Percentiles rank a stretch among this genome's conserved stretches.
phyloP scores from a whole-genome alignment of 78 protist species.

The Paulinella micropora region DNA sequence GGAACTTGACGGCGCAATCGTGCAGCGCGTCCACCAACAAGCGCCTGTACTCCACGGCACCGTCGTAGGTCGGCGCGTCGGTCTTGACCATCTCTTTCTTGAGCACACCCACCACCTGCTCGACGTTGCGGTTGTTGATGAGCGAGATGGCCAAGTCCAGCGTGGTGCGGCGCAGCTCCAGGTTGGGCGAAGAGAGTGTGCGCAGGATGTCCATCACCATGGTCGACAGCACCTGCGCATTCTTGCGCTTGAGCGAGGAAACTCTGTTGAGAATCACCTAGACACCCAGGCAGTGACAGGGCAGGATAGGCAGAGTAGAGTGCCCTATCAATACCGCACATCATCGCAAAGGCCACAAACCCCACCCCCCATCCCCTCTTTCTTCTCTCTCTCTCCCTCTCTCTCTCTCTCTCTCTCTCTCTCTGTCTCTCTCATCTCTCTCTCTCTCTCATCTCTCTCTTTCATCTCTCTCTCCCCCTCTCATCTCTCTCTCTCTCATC shows the following conservation, averaged over 20 bases:
- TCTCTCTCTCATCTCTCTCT: no score
- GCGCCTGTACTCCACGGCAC: constrained; percentile 51
- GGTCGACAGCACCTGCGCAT: neutral
- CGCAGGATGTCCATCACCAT: constrained; percentile 78
- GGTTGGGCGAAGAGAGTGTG: constrained; percentile 60
- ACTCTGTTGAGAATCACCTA: neutral
- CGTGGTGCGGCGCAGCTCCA: constrained; percentile 65
- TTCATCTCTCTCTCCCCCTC: no score
- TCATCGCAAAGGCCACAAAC: no score
- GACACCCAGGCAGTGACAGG: no score
- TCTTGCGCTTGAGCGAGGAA: neutral
- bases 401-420: no score
- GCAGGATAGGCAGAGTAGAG: no score
- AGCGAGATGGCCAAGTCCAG: constrained; percentile 43
- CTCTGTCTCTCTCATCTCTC: no score
- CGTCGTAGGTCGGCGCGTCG: neutral
- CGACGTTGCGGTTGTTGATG: constrained; percentile 8
- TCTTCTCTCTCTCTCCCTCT: no score
- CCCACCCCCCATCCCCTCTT: no score
- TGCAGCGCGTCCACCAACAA: constrained; percentile 68
- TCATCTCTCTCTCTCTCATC: no score
- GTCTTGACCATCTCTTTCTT: constrained; percentile 67
- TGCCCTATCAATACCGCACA: no score
- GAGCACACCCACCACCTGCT: constrained; percentile 37
- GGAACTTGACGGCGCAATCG: constrained; percentile 64